Conservation (phyloP, 1,284 basidiomycete species). For the Cutaneotrichosporon cutaneum region DNA sequence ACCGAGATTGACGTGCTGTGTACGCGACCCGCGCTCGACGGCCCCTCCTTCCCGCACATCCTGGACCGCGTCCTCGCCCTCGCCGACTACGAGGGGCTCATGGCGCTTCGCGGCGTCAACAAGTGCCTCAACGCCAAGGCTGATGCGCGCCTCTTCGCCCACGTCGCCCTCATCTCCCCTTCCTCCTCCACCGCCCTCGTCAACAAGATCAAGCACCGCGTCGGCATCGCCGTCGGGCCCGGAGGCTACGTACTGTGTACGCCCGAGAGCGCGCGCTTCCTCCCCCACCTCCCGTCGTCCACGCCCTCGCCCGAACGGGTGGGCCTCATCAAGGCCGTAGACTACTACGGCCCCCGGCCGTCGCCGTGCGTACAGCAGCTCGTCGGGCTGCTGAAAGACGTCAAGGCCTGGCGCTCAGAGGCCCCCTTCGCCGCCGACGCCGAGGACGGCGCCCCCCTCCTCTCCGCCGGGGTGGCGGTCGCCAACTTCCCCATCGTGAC, state of each 20-base stretch:
- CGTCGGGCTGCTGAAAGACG: background rate
- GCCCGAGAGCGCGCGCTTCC: background rate
- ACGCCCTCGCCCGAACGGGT: background rate
- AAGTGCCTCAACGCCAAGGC: background rate
- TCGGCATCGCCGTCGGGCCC: background rate
- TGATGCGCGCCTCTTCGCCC: conserved; percentile 2
- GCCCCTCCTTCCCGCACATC: conserved; percentile 4
- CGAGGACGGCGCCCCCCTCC: background rate
- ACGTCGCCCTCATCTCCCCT: conserved; percentile 1
- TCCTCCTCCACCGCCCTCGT: background rate
- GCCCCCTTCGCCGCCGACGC: background rate
- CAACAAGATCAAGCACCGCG: background rate
- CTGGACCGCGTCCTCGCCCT: background rate
- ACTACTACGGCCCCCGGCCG: conserved; percentile 1
- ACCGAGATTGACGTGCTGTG: conserved; percentile 1
- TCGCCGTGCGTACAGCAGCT: background rate
- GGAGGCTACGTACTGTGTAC: conserved; percentile 3
- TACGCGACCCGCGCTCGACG: background rate
- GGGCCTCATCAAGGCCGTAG: background rate
- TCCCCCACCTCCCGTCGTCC: background rate
- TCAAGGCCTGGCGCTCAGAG: background rate
- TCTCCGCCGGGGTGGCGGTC: background rate
- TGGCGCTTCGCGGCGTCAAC: background rate
- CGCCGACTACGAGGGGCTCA: conserved; percentile 2
- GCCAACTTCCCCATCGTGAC: background rate